phyloP scores from a whole-genome alignment of 2,329 filamentous ascomycete genomes.

The Mycocentrospora acerina region DNA sequence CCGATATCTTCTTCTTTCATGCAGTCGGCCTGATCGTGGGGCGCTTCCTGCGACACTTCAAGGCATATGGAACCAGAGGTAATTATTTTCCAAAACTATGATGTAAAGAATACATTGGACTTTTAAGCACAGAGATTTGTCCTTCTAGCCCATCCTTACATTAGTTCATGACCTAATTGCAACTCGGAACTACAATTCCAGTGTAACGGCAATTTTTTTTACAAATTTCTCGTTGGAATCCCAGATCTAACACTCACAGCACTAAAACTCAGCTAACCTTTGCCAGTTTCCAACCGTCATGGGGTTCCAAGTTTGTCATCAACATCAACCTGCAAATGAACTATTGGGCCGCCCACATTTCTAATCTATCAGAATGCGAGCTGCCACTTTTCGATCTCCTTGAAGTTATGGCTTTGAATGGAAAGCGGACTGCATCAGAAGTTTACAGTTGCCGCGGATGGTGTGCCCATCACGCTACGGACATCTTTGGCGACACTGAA shows the following conservation, averaged over 20 bases:
- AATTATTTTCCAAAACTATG: no score
- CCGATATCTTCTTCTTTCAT: conserved; percentile 44
- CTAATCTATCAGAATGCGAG: conserved; percentile 40
- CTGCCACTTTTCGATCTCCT: conserved; percentile 47
- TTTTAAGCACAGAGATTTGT: no score
- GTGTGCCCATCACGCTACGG: conserved; percentile 29
- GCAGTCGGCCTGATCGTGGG: conserved; percentile 23
- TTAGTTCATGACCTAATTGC: no score
- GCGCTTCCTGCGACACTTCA: conserved; percentile 49
- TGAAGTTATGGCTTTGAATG: conserved; percentile 35
- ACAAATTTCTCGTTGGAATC: no score
- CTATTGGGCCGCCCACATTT: conserved; percentile 47
- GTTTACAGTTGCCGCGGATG: conserved; percentile 28
- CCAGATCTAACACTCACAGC: no score
- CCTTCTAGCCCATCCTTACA: no score
- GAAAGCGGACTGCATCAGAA: conserved; percentile 26
- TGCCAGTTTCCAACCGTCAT: conserved; percentile 43
- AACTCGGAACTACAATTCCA: no score
- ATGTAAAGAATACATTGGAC: no score
- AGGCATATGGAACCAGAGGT: conserved; percentile 46
- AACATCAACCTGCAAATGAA: conserved; percentile 59
- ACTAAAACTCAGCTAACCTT: no score
- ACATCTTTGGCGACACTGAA: conserved; percentile 29
- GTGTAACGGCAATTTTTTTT: no score
- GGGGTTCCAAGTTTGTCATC: conserved; percentile 54